Evolutionary conservation across 1,284 basidiomycete genomes (phyloP), one percentile per base, ranked within the genome.

Genomic region (Austroboletus niveus): DNA sequence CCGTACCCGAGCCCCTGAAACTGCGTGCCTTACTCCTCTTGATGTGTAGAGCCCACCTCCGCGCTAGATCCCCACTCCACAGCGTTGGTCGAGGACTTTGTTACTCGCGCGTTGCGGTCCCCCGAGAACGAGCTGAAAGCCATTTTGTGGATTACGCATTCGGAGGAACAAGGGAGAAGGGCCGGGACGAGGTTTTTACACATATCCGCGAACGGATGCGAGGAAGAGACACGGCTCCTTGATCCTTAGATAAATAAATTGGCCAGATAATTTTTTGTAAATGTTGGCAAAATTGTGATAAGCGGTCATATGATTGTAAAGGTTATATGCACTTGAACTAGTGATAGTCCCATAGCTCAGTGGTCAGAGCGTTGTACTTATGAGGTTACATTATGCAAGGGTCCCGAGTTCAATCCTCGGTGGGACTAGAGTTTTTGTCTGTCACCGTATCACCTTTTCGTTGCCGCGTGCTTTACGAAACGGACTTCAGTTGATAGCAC

Each of bases 81-180:
- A 22, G 61, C 72, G 10, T 68, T 74, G 29, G 87, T 94, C 0
- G 92, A 94, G 64, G 71, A 76, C 40, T 78, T 74, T 44, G 70
- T 94, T 12, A 58, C 77, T 4, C 65, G 75, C 15, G 75, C 85
- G 52, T 65, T 92, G 38, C 72, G 67, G 42, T 73, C 74, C 2
- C 55, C 69, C 1, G 71, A 79, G 24, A 73, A 76, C 15, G 68
- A 68, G n/a, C 70, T 90, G 47, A 87, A 89, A 63, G 86, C 89
- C 0, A 70, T 92, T 39, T 63, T 94, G 7, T 94, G 92, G 92
- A 90, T 94, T 59, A 94, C 92, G 1, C 91, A 94, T 66, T 89
- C 88, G 0, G 80, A 83, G 6, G 87, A 91, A 54, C 91, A 94
- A 68, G 87, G 81, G 1, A 72, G 79, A 51, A 75, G 90, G 47